Evolutionary conservation across 2,329 filamentous ascomycete genomes (phyloP).

Genomic region (Aspergillus costaricaensis): DNA sequence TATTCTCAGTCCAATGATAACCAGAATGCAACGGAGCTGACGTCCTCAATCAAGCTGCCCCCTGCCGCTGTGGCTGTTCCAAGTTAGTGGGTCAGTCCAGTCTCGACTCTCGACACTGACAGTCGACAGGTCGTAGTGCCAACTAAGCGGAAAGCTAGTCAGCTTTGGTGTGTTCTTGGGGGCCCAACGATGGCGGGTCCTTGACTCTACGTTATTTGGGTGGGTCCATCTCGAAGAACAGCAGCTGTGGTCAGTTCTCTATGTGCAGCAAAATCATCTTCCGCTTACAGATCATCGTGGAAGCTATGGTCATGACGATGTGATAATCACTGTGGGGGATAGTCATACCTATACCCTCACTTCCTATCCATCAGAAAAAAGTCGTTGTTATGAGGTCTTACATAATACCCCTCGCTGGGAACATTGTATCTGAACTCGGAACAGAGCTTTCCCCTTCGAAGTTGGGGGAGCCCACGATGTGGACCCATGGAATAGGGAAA

Average conservation of each 20-base stretch:
- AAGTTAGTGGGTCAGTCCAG: neutral
- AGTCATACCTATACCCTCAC: neutral
- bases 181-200: neutral
- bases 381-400: neutral
- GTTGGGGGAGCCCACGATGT: neutral
- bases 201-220: neutral
- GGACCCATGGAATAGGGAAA: neutral
- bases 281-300: neutral
- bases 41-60: neutral
- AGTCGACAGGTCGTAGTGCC: neutral
- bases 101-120: neutral
- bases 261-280: neutral
- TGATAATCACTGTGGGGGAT: neutral
- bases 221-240: neutral
- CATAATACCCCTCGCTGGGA: neutral
- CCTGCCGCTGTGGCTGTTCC: conserved; percentile 5
- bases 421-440: neutral
- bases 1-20: neutral
- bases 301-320: neutral
- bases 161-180: neutral
- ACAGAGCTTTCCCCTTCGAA: neutral
- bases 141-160: neutral
- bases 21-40: neutral
- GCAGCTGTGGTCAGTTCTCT: neutral
- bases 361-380: neutral